Evolutionary conservation across 495 filamentous ascomycete species (phyloP), one percentile per base, ranked within the genome.

Genomic region (Schizothecium vesticola): DNA sequence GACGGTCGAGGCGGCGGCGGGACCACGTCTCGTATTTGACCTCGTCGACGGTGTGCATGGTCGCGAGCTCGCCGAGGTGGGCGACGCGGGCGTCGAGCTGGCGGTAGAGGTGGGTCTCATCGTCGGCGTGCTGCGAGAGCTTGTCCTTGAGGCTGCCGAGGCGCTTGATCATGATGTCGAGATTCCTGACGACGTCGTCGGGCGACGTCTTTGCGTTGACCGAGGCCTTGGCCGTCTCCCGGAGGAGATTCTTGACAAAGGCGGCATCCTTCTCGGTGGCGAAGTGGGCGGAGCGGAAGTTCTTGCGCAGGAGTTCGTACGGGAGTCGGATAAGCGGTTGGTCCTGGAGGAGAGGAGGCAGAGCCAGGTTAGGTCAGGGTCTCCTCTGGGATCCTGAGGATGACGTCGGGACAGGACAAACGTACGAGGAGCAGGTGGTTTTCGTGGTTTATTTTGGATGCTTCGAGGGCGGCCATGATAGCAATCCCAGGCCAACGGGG

Each of bases 21-120:
- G 90, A 91, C 96, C 96, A 99, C 64, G 86, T 81, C 72, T 97
- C 96, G 78, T 98, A 99, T 71, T 92, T 93, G 66, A 96, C 92
- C 80, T 98, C 96, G 57, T 90, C 90, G 72, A 97, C 79, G 68
- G 87, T 93, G 56, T 90, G 87, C 69, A 98, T 91, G 67, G 84
- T 77, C 71, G 94, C 90, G 16, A 99, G 82, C 65, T 91, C 87
- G 65, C 90, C 82, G 59, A 98, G 79, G 80, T 99, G 94, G 51
- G 85, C 80, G 60, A 97, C 87, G 12, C 95, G 87, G 68, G 91
- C 90, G 62, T 85, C 85, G 11, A 89, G 86, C 72, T 96, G 90
- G 12, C 82, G 80, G 70, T 95, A 89, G 0, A 96, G 82, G 7
- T 81, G 82, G 65, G 82, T 83, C 78, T 97, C 94, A 71, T 96